phyloP scores from a whole-genome alignment of 257 asterid genomes.

The Petunia axillaris region DNA sequence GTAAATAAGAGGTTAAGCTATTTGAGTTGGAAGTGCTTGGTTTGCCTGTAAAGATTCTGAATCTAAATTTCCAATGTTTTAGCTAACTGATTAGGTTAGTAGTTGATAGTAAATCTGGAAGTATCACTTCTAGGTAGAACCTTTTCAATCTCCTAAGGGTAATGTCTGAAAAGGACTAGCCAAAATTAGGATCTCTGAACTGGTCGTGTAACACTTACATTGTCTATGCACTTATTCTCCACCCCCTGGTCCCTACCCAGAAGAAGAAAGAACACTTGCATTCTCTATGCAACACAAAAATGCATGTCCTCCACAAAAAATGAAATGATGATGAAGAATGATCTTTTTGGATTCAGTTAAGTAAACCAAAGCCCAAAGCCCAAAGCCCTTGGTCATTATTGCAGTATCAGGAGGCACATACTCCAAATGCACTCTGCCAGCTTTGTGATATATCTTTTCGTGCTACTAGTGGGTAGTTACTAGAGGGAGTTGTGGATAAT shows the following conservation, averaged over 20 bases:
- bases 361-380: background rate
- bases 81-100: background rate
- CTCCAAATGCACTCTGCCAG: background rate
- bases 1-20: slow-evolving; percentile 1
- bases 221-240: background rate
- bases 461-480: background rate
- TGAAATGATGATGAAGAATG: background rate
- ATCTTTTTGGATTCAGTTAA: background rate
- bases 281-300: background rate
- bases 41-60: background rate
- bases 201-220: slow-evolving; percentile 13
- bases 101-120: slow-evolving; percentile 18
- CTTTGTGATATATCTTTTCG: background rate
- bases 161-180: background rate
- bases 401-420: background rate
- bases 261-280: background rate
- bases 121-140: background rate
- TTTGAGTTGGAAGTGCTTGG: background rate
- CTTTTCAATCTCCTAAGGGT: slow-evolving; percentile 14
- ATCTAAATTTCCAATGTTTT: background rate
- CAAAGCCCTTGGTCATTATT: background rate
- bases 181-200: background rate
- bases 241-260: background rate
- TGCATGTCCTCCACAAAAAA: background rate
- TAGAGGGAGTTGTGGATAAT: slow-evolving; percentile 6